A percentile compares a stretch with the other conserved stretches of the same genome.
Conservation (phyloP, 208 protist genomes). For the Tritrichomonas musculus region DNA sequence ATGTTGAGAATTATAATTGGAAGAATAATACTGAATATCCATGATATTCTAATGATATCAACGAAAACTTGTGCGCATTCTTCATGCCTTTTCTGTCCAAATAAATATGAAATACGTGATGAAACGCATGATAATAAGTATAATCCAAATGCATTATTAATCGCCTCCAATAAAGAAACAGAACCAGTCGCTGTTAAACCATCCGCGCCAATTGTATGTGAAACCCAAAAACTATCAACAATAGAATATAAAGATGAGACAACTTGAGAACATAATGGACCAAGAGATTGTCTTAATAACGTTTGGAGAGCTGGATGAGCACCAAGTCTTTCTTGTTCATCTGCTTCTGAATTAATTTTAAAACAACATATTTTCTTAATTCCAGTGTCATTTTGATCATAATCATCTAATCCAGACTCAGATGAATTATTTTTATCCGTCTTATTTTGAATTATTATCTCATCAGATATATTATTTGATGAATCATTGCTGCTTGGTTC, state of each 20-base stretch:
- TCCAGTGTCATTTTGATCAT: too few species aligned
- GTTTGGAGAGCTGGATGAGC: not conserved
- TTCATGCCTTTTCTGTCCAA: not conserved
- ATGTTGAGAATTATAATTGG: not conserved
- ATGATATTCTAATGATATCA: not conserved
- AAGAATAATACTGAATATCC: not conserved
- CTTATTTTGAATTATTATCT: too few species aligned
- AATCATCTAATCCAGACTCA: too few species aligned
- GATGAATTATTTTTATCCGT: too few species aligned
- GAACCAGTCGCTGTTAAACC: not conserved
- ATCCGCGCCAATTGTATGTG: not conserved
- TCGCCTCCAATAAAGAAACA: not conserved
- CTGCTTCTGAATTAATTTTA: too few species aligned
- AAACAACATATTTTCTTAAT: too few species aligned
- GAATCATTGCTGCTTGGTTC: too few species aligned
- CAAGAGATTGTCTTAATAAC: not conserved
- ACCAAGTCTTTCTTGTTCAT: not conserved
- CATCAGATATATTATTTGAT: too few species aligned
- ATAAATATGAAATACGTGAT: not conserved
- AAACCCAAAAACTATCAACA: not conserved
- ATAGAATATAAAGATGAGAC: not conserved
- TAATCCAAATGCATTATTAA: not conserved
- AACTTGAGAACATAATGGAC: not conserved
- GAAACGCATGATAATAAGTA: not conserved
- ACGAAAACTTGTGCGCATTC: not conserved